Percentiles rank a stretch among this genome's conserved stretches.
Conservation (phyloP, 768 basidiomycete genomes). For the Russula ochroleuca region DNA sequence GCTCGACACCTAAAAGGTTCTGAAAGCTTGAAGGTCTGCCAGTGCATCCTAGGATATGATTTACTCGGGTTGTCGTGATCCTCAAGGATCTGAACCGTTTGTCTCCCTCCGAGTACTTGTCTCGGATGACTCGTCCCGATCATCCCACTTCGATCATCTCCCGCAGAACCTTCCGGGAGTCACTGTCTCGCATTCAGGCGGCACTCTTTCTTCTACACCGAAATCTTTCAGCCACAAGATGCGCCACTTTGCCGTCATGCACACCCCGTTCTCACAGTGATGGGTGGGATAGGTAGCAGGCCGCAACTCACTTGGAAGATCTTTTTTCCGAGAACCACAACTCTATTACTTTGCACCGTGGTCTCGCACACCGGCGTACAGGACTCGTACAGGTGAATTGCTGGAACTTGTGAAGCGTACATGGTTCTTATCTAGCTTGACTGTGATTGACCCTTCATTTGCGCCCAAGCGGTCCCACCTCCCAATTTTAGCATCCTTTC, state of each 20-base stretch:
- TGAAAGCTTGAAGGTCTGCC: not conserved
- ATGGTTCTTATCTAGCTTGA: not conserved
- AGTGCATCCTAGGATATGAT: not conserved
- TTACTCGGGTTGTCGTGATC: not conserved
- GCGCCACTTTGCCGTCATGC: conserved; percentile 1
- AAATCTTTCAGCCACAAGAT: not conserved
- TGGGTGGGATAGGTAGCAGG: not conserved
- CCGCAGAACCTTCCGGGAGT: no score
- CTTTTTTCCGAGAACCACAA: no score
- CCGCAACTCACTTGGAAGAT: not conserved
- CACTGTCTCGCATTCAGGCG: no score
- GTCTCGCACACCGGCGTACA: no score
- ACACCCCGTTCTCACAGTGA: not conserved
- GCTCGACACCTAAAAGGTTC: not conserved
- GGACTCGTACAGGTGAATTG: not conserved
- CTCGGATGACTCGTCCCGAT: not conserved
- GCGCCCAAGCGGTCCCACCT: not conserved
- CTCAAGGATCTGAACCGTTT: not conserved
- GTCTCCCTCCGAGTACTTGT: not conserved
- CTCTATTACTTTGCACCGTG: not conserved
- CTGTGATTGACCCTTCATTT: not conserved
- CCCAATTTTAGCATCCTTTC: not conserved
- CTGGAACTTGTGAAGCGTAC: no score
- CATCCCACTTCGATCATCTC: not conserved
- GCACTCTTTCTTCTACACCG: not conserved